phyloP scores from a whole-genome alignment of 352 stramenopile genomes.

The Phytophthora nicotianae region DNA sequence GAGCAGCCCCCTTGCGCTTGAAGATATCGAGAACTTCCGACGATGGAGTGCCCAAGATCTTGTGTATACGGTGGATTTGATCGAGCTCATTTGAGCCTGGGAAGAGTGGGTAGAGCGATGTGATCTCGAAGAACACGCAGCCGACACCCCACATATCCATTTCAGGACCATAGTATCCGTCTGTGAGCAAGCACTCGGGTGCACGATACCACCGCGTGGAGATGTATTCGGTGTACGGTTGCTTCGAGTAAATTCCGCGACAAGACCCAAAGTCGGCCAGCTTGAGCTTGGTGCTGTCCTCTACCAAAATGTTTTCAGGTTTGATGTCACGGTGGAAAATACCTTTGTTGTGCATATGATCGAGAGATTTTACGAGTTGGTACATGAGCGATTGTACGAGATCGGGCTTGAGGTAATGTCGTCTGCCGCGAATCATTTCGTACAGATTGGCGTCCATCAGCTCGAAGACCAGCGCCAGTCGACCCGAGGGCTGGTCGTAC shows the following conservation, averaged over 20 bases:
- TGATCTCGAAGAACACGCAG: slow-evolving; percentile 97
- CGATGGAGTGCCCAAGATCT: slow-evolving; percentile 92
- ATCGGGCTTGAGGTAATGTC: slow-evolving; percentile 88
- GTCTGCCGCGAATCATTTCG: slow-evolving; percentile 93
- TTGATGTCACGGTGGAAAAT: slow-evolving; percentile 98
- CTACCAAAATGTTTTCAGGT: slow-evolving; percentile 96
- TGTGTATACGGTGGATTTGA: slow-evolving; percentile 96
- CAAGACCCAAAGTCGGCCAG: slow-evolving; percentile 96
- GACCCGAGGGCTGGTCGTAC: slow-evolving; percentile 91
- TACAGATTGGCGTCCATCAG: slow-evolving; percentile 97
- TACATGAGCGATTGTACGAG: slow-evolving; percentile 89
- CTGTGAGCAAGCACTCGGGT: slow-evolving; percentile 94
- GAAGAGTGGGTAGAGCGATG: slow-evolving; percentile 94
- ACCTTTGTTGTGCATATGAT: slow-evolving; percentile 97
- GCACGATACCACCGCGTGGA: slow-evolving; percentile 96
- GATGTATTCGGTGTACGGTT: slow-evolving; percentile 97
- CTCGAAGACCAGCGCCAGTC: slow-evolving; percentile 96
- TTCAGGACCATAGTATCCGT: slow-evolving; percentile 95
- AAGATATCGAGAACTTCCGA: slow-evolving; percentile 90
- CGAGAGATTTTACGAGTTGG: slow-evolving; percentile 94
- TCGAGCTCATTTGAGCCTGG: slow-evolving; percentile 94
- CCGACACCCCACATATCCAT: slow-evolving; percentile 97
- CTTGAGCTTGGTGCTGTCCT: slow-evolving; percentile 86
- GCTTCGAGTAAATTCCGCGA: slow-evolving; percentile 95
- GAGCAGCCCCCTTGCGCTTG: slow-evolving; percentile 88